These are phyloP conservation scores for Lentithecium fluviatile DNA, from an alignment of 495 filamentous ascomycete species.

Conservation along the genomic window DNA sequence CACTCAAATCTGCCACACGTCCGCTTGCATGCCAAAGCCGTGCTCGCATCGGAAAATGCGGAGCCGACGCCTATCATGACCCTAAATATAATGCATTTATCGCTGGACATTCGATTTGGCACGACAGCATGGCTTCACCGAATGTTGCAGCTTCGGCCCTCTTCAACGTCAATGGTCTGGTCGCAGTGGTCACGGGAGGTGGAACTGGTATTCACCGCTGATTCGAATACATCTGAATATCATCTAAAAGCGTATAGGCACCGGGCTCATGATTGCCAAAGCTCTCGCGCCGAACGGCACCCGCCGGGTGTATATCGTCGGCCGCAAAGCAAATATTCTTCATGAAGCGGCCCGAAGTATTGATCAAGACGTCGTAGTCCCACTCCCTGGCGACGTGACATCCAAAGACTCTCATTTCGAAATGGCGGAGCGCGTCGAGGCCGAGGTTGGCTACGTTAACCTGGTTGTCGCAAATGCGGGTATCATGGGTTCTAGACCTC, in stretches of 20 bases:
- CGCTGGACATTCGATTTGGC: no score
- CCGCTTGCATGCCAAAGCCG: no score
- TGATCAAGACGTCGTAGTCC: constrained; percentile 50
- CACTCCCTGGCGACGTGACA: constrained; percentile 64
- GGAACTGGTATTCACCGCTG: constrained; percentile 50
- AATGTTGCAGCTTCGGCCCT: constrained; percentile 37
- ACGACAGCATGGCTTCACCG: neutral
- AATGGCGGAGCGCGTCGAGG: constrained; percentile 52
- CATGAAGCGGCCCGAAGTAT: constrained; percentile 44
- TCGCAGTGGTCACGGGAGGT: constrained; percentile 63
- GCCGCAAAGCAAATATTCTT: constrained; percentile 56
- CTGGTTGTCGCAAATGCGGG: constrained; percentile 68
- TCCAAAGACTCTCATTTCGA: constrained; percentile 59
- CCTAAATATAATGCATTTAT: no score
- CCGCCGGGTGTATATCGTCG: constrained; percentile 66
- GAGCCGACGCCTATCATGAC: no score
- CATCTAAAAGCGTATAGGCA: constrained; percentile 48
- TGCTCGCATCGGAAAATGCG: no score
- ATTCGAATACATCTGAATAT: neutral
- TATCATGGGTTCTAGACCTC: constrained; percentile 54
- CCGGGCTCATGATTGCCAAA: constrained; percentile 64
- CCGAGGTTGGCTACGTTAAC: constrained; percentile 60
- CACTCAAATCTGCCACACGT: no score
- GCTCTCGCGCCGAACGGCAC: constrained; percentile 66
- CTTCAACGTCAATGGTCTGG: constrained; percentile 59